These are phyloP conservation scores for Elaeis oleifera DNA, from an alignment of 202 grass and related monocot genomes.

Conservation along the genomic window DNA sequence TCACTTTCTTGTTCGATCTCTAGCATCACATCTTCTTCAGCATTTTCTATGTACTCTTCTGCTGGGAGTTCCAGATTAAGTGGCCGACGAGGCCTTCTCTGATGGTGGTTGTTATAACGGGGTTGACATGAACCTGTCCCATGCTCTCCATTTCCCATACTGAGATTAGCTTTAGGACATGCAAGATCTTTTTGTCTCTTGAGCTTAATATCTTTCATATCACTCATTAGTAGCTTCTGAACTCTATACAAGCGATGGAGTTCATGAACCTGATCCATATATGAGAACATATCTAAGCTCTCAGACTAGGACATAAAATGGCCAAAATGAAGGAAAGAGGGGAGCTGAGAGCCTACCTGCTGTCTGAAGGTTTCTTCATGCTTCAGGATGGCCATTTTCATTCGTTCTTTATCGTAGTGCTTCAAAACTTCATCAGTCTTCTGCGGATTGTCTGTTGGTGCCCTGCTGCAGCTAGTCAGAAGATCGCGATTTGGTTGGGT, in stretches of 20 bases:
- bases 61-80: slow-evolving; percentile 38
- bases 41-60: slow-evolving; percentile 38
- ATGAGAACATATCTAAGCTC: no score
- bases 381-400: slow-evolving; percentile 89
- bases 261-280: slow-evolving; percentile 44
- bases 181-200: slow-evolving; percentile 31
- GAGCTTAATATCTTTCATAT: slow-evolving; percentile 37
- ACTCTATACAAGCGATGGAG: slow-evolving; percentile 69
- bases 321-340: background rate
- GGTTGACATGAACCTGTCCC: slow-evolving; percentile 24
- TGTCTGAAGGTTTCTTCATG: slow-evolving; percentile 82
- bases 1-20: slow-evolving; percentile 34
- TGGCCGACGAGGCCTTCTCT: slow-evolving; percentile 18
- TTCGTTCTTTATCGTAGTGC: slow-evolving; percentile 62
- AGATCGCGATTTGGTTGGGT: background rate
- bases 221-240: slow-evolving; percentile 72
- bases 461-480: background rate
- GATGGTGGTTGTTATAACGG: slow-evolving; percentile 16
- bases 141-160: slow-evolving; percentile 5
- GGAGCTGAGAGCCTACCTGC: slow-evolving; percentile 38
- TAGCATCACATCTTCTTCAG: slow-evolving; percentile 17
- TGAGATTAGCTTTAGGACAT: slow-evolving; percentile 22
- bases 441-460: background rate
- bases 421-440: slow-evolving; percentile 46
- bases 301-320: no score